Evolutionary conservation across 345 rosid genomes (phyloP).

Genomic region (Bruguiera sexangula): DNA sequence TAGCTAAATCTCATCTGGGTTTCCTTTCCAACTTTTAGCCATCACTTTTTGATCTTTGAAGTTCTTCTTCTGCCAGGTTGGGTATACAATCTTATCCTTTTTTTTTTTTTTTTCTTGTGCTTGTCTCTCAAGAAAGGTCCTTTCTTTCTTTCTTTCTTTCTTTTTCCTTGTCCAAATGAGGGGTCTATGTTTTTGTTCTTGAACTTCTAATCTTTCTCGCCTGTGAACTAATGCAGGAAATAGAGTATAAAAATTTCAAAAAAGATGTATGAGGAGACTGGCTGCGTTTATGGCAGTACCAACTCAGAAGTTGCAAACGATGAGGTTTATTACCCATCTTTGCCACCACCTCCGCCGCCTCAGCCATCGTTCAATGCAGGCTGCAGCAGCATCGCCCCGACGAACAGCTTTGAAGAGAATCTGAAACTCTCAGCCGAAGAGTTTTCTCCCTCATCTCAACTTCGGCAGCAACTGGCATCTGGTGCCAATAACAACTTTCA

Average conservation of each 20-base stretch:
- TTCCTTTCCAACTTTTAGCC: neutral
- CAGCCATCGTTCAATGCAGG: slow-evolving; percentile 10
- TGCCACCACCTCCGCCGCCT: slow-evolving; percentile 6
- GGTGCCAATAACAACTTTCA: slow-evolving; percentile 17
- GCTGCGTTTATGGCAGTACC: slow-evolving; percentile 40
- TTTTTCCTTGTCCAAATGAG: no score
- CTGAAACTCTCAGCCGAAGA: slow-evolving; percentile 29
- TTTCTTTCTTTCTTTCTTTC: no score
- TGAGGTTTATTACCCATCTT: slow-evolving; percentile 20
- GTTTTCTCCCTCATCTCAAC: slow-evolving; percentile 7
- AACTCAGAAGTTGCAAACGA: slow-evolving; percentile 27
- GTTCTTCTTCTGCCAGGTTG: no score
- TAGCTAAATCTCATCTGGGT: neutral
- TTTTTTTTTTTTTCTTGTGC: neutral
- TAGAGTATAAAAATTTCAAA: neutral
- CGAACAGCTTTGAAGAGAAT: slow-evolving; percentile 35
- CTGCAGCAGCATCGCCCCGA: slow-evolving; percentile 28
- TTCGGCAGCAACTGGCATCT: slow-evolving; percentile 41
- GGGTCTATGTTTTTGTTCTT: no score
- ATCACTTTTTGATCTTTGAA: no score
- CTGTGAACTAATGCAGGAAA: neutral
- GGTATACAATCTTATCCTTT: no score
- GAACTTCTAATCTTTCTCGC: neutral
- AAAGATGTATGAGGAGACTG: slow-evolving; percentile 44
- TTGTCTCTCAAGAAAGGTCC: no score